phyloP scores from a whole-genome alignment of 108 stramenopile genomes.

The Skeletonema costatum region DNA sequence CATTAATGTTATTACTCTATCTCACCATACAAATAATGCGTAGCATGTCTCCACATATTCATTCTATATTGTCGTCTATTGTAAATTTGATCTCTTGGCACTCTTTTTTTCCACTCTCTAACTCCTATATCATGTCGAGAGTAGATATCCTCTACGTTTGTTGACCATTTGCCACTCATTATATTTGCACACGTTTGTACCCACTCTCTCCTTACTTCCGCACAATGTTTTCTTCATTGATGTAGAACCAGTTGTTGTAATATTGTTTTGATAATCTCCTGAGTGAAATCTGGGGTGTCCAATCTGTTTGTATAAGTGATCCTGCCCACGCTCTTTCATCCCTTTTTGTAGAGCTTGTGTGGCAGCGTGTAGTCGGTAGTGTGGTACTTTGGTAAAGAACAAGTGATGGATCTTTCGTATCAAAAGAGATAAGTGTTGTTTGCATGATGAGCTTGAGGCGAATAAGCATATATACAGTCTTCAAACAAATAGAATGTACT shows the following conservation, averaged over 20 bases:
- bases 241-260: conserved; percentile 78
- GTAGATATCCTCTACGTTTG: background rate
- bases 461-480: background rate
- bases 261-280: conserved; percentile 73
- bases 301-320: conserved; percentile 58
- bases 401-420: conserved; percentile 71
- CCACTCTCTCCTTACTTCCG: conserved; percentile 16
- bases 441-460: background rate
- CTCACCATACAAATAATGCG: background rate
- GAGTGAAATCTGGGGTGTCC: conserved; percentile 57
- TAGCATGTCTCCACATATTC: background rate
- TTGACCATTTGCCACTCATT: background rate
- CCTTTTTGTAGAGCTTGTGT: conserved; percentile 48
- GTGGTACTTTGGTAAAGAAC: conserved; percentile 91
- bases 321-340: conserved; percentile 48
- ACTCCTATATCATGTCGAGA: background rate
- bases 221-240: conserved; percentile 67
- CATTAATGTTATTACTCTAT: background rate
- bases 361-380: conserved; percentile 79
- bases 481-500: background rate
- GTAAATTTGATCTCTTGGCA: background rate
- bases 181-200: background rate
- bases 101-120: background rate
- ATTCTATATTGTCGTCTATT: background rate
- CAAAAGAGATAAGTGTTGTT: background rate